Percentiles rank a stretch among this genome's conserved stretches.
phyloP scores from a whole-genome alignment of 2,329 filamentous ascomycete species.

The Pestalotiopsis sp. region DNA sequence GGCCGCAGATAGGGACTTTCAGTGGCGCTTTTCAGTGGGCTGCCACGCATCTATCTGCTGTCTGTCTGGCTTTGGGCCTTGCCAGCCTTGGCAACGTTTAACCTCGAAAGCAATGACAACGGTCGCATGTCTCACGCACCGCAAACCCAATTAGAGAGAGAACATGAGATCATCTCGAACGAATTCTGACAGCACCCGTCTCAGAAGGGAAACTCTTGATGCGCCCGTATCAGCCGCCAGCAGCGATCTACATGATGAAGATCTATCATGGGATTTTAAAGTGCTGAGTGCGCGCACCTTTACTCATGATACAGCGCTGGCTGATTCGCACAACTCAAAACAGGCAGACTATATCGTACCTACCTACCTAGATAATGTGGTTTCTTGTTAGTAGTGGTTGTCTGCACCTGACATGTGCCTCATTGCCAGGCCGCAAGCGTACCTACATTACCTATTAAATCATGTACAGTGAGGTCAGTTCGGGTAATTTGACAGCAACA shows the following conservation, averaged over 20 bases:
- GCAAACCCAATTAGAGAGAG: neutral
- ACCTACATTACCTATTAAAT: no score
- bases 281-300: no score
- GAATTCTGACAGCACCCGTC: neutral
- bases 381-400: neutral
- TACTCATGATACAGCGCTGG: neutral
- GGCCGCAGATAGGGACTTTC: neutral
- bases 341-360: no score
- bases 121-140: neutral
- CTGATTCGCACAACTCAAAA: neutral
- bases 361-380: no score
- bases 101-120: neutral
- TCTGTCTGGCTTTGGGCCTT: neutral
- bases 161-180: neutral
- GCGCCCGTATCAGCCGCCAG: neutral
- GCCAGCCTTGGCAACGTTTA: neutral
- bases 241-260: neutral
- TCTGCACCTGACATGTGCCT: neutral
- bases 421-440: neutral
- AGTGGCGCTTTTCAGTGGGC: neutral
- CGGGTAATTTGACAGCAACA: neutral
- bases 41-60: neutral
- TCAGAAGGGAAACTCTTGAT: neutral
- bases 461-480: neutral
- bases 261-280: neutral